These are phyloP conservation scores for Takashimella tepidaria DNA, from an alignment of 1,284 basidiomycete species.

Conservation along the genomic window DNA sequence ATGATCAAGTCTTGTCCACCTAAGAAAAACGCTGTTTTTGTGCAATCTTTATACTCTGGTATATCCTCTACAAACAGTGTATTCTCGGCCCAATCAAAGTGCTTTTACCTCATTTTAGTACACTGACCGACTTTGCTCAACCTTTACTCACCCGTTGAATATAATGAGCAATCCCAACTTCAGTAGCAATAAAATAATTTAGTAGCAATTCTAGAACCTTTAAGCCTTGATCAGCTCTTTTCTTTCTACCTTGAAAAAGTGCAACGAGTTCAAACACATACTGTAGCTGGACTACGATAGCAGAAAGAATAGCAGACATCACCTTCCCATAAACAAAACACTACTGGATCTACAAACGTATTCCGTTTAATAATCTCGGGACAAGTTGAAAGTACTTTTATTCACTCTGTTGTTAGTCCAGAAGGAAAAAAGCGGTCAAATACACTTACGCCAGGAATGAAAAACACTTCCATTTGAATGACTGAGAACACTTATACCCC, in stretches of 20 bases:
- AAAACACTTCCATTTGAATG: slow-evolving; percentile 64
- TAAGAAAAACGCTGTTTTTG: slow-evolving; percentile 59
- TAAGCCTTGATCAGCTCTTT: too few relatives aligned
- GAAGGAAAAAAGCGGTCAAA: background rate
- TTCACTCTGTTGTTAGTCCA: too few relatives aligned
- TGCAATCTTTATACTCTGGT: slow-evolving; percentile 60
- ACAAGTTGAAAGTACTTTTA: slow-evolving; percentile 62
- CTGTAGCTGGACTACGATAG: slow-evolving; percentile 60
- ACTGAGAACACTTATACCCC: slow-evolving; percentile 69
- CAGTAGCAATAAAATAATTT: slow-evolving; percentile 77
- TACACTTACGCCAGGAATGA: slow-evolving; percentile 45
- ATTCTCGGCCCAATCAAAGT: slow-evolving; percentile 69
- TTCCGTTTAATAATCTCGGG: slow-evolving; percentile 65
- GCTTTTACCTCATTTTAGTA: too few relatives aligned
- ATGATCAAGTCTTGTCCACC: slow-evolving; percentile 76
- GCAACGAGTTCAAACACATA: slow-evolving; percentile 45
- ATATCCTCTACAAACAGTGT: slow-evolving; percentile 84
- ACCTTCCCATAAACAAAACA: slow-evolving; percentile 85
- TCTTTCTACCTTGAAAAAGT: too few relatives aligned
- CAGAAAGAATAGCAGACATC: slow-evolving; percentile 85
- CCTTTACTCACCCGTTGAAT: slow-evolving; percentile 57
- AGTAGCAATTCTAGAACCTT: slow-evolving; percentile 72
- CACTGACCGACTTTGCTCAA: background rate
- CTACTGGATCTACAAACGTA: slow-evolving; percentile 77
- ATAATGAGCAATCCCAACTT: slow-evolving; percentile 78